Conservation (phyloP, 164 flowering plant genomes). For the Magnolia officinalis region DNA sequence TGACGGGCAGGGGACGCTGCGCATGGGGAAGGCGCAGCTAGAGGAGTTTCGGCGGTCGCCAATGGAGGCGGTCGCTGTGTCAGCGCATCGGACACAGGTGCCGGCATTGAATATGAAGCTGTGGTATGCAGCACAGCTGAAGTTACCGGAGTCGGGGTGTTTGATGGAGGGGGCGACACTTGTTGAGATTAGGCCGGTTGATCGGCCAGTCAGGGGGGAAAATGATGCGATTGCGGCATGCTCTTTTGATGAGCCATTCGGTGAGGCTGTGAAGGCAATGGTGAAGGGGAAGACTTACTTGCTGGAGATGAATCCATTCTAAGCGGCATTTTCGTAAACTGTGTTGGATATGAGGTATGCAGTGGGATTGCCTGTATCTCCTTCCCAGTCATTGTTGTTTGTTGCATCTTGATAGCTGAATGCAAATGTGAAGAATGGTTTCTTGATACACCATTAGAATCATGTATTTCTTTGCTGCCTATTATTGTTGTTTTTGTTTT, state of each 20-base stretch:
- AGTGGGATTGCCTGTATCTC: not conserved
- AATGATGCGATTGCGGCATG: not conserved
- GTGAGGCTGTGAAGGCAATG: conserved; percentile 10
- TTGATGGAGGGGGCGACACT: conserved; percentile 13
- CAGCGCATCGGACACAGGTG: conserved; percentile 6
- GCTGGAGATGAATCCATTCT: conserved; percentile 14
- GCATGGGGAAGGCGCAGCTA: conserved; percentile 6
- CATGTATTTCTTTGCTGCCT: not conserved
- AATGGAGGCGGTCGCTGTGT: not conserved
- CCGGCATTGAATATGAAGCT: conserved; percentile 15
- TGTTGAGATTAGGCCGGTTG: conserved; percentile 9
- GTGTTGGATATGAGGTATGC: not conserved
- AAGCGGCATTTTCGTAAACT: not conserved
- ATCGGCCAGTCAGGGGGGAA: not conserved
- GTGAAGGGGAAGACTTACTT: conserved; percentile 13
- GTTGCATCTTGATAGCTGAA: not conserved
- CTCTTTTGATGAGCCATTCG: conserved; percentile 11
- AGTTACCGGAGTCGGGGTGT: not conserved
- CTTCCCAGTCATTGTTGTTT: not conserved
- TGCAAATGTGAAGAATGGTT: not conserved
- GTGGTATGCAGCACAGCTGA: conserved; percentile 9
- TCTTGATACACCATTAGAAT: not conserved
- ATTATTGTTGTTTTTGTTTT: not conserved
- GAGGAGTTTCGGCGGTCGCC: conserved; percentile 8
- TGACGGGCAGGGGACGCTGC: conserved; percentile 8